Evolutionary conservation across 1,284 basidiomycete species (phyloP).

Genomic region (Erythrobasidium hasegawianum): DNA sequence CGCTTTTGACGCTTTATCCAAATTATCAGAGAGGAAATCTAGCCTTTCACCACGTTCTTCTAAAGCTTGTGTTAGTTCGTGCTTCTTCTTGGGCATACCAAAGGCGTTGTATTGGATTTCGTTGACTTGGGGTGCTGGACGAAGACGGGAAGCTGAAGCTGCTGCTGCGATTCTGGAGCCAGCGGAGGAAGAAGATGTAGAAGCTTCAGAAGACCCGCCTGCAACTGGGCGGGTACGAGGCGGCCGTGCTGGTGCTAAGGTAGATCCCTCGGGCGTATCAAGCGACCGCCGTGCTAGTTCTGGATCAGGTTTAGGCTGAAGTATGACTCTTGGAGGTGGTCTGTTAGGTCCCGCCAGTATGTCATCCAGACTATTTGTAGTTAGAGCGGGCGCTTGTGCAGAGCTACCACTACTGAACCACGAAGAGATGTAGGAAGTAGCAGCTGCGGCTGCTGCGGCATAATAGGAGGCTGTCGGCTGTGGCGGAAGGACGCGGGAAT

Average conservation of each 20-base stretch:
- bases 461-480: slow-evolving; percentile 13
- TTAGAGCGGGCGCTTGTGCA: not conserved
- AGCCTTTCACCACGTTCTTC: slow-evolving; percentile 32
- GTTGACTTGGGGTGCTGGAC: not conserved
- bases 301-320: not conserved
- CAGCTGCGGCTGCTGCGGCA: slow-evolving; percentile 12
- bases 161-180: not conserved
- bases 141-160: not conserved
- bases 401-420: slow-evolving; percentile 10
- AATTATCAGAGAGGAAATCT: slow-evolving; percentile 23
- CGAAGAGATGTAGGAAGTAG: slow-evolving; percentile 20
- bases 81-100: slow-evolving; percentile 26
- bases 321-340: slow-evolving; percentile 2
- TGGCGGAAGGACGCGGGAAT: slow-evolving; percentile 2
- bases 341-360: slow-evolving; percentile 25
- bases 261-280: not conserved
- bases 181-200: not conserved
- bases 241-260: not conserved
- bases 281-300: not conserved
- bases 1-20: slow-evolving; percentile 26
- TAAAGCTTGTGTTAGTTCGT: slow-evolving; percentile 26
- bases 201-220: not conserved
- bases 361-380: slow-evolving; percentile 14
- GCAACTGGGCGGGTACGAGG: not conserved
- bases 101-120: slow-evolving; percentile 30